Evolutionary conservation across 306 rosid genomes (phyloP), one percentile per base, ranked within the genome.

Genomic region (Begonia peltatifolia): DNA sequence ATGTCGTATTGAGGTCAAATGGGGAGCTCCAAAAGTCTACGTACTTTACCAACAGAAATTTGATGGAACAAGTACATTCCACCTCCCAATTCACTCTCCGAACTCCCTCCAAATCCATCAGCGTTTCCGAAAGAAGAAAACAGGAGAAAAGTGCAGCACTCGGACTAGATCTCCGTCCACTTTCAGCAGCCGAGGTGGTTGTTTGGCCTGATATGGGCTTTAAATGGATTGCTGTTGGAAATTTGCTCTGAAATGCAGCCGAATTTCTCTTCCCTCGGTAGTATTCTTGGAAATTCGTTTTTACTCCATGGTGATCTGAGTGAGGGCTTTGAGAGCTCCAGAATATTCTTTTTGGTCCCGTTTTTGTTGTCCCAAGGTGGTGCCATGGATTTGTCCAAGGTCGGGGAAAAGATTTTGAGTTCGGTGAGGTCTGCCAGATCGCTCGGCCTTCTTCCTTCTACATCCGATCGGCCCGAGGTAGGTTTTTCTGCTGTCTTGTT

Each of bases 401-500:
- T 92, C 12, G 96, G 94, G 11, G 99, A 86, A 70, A 92, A 86
- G 77, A 69, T 92, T 73, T 68, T 92, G 71, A 86, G 99, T 76
- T 92, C 99, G 41, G 99, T 92, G 46, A 81, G 85, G 87, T 86
- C 99, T 22, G 99, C 96, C 6, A 92, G 88, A 71, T 86, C 99
- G 56, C 76, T 92, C 41, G 96, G 99, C 56, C 74, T 83, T 68
- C 94, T 83, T 57, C 96, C 94, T 64, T 54, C 99, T 52, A 41
- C 73, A 63, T 61, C 93, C 54, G 96, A 92, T 79, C 99, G 94
- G 2, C 99, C 99, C 1, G 96, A 92, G 96, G 99, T 85, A 68
- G 74, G 15, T 66, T 53, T 13, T 36, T 6, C 4, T 23, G 15
- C 15, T n/a, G 30, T 47, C 13, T 12, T 10, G 2, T 18, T 18